Conservation (phyloP, 805 yeast species). For the Cyberlindnera lachancei region DNA sequence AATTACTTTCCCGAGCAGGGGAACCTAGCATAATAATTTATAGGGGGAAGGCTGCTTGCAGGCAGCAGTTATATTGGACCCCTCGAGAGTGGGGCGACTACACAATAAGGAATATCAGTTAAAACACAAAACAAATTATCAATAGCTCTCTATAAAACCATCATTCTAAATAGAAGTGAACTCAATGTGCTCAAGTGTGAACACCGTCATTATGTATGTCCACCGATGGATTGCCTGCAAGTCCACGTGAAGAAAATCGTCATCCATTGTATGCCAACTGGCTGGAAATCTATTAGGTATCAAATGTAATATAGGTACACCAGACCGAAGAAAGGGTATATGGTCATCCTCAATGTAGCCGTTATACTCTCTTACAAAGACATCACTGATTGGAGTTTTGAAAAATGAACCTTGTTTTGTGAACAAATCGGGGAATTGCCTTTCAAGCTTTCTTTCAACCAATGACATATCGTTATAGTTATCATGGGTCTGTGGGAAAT, state of each 20-base stretch:
- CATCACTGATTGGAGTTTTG: constrained; percentile 13
- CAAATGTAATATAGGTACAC: constrained; percentile 43
- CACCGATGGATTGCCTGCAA: constrained; percentile 35
- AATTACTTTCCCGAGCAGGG: no score
- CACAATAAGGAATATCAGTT: no score
- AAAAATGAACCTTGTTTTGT: constrained; percentile 6
- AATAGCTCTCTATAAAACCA: no score
- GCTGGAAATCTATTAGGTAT: constrained; percentile 46
- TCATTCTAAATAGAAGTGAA: no score
- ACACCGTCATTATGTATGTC: constrained; percentile 35
- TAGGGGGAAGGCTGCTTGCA: no score
- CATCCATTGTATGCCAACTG: constrained; percentile 45
- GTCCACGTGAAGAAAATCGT: constrained; percentile 37
- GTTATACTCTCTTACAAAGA: constrained; percentile 7
- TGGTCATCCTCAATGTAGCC: constrained; percentile 43
- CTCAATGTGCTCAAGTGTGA: constrained; percentile 27
- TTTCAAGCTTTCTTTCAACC: constrained; percentile 25
- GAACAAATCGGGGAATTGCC: constrained; percentile 5
- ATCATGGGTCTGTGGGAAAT: constrained; percentile 32
- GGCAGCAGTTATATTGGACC: no score
- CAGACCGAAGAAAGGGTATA: constrained; percentile 38
- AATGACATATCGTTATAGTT: constrained; percentile 29
- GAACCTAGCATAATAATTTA: no score
- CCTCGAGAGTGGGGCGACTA: no score
- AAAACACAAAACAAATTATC: no score